These are phyloP conservation scores for Buddleja alternifolia DNA, from an alignment of 257 asterid genomes.

Conservation along the genomic window DNA sequence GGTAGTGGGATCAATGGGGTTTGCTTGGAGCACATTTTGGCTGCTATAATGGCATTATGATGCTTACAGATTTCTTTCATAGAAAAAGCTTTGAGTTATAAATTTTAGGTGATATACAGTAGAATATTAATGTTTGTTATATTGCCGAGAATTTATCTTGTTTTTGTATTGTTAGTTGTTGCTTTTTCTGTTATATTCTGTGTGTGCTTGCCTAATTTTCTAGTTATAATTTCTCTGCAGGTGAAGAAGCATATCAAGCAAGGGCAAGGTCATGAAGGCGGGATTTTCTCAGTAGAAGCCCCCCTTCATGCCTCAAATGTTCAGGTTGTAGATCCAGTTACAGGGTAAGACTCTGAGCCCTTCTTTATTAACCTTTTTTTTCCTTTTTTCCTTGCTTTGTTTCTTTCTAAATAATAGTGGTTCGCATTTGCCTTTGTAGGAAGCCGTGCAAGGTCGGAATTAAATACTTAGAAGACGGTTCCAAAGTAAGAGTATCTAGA, in stretches of 20 bases:
- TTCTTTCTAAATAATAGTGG: conserved; percentile 11
- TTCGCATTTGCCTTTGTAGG: conserved; percentile 50
- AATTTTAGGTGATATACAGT: not conserved
- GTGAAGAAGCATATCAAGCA: conserved; percentile 97
- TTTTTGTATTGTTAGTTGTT: not conserved
- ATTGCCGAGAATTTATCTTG: not conserved
- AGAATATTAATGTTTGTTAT: not conserved
- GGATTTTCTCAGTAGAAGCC: conserved; percentile 93
- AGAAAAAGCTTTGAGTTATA: not conserved
- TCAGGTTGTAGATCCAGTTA: conserved; percentile 87
- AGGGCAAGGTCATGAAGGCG: conserved; percentile 98
- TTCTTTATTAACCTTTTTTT: not conserved
- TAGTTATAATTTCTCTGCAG: conserved; percentile 42
- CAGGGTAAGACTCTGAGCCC: conserved; percentile 53
- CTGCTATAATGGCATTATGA: too few species aligned
- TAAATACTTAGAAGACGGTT: conserved; percentile 81
- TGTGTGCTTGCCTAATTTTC: conserved; percentile 5
- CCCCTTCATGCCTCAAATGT: conserved; percentile 94
- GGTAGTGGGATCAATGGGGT: too few species aligned
- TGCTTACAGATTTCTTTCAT: too few species aligned
- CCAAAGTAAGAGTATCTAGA: conserved; percentile 82
- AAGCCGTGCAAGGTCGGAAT: conserved; percentile 83
- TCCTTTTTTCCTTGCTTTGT: not conserved
- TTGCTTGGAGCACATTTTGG: too few species aligned
- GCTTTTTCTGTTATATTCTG: not conserved